phyloP scores from a whole-genome alignment of 495 filamentous ascomycete species.

The Neurospora cerealis region DNA sequence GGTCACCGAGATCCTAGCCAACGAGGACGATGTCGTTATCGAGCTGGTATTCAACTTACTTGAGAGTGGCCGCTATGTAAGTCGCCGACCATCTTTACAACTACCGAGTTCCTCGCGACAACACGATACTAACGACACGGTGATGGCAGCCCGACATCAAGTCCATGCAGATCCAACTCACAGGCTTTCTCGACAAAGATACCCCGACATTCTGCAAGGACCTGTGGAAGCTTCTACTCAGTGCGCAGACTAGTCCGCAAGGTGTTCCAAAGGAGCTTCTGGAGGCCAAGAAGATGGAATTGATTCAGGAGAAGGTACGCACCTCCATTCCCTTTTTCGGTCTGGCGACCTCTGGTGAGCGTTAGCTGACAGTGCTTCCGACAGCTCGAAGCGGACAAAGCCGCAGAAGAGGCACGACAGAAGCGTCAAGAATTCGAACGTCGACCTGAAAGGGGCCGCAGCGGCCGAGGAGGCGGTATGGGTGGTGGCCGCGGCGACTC shows the following conservation, averaged over 20 bases:
- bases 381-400: conserved; percentile 76
- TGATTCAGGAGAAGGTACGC: conserved; percentile 82
- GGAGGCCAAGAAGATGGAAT: conserved; percentile 89
- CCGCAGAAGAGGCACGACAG: conserved; percentile 58
- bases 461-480: conserved; percentile 39
- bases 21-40: conserved; percentile 90
- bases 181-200: conserved; percentile 90
- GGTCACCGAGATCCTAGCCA: conserved; percentile 76
- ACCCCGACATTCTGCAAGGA: conserved; percentile 87
- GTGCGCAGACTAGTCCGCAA: conserved; percentile 77
- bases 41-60: conserved; percentile 86
- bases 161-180: conserved; percentile 83
- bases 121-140: not conserved
- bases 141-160: conserved; percentile 79
- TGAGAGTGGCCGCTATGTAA: conserved; percentile 68
- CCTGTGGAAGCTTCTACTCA: conserved; percentile 82
- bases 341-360: not conserved
- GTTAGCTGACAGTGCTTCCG: conserved; percentile 8
- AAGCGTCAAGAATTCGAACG: conserved; percentile 51
- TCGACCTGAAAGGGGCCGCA: conserved; percentile 48
- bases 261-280: conserved; percentile 90
- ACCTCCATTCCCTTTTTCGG: not conserved
- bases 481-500: conserved; percentile 33
- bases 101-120: not conserved
- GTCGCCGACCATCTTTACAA: conserved; percentile 21